Conservation (phyloP, 1,284 basidiomycete species). For the Limonomyces culmigenus region DNA sequence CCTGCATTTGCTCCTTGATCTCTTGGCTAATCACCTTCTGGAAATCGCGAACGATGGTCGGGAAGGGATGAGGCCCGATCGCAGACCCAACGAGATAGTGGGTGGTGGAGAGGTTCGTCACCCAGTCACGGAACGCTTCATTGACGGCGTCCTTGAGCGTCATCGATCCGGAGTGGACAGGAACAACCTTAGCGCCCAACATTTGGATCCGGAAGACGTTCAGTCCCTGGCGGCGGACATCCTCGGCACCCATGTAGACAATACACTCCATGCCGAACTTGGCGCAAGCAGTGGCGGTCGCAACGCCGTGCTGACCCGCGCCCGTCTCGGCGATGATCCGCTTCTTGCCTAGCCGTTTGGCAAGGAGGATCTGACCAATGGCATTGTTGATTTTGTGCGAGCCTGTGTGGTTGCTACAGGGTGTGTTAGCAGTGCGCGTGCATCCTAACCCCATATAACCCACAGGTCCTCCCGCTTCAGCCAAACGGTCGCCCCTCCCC, state of each 20-base stretch:
- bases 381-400: slow-evolving; percentile 98
- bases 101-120: slow-evolving; percentile 83
- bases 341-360: slow-evolving; percentile 84
- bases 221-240: slow-evolving; percentile 86
- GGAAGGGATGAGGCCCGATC: slow-evolving; percentile 98
- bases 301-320: slow-evolving; percentile 97
- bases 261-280: slow-evolving; percentile 93
- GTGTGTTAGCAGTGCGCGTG: too few species aligned
- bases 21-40: slow-evolving; percentile 92
- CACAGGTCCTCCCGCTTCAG: slow-evolving; percentile 92
- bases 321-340: slow-evolving; percentile 98
- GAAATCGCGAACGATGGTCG: slow-evolving; percentile 96
- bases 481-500: slow-evolving; percentile 87
- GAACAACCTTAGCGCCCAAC: slow-evolving; percentile 88
- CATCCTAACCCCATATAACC: too few species aligned
- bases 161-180: slow-evolving; percentile 86
- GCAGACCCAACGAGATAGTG: slow-evolving; percentile 97
- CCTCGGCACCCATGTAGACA: slow-evolving; percentile 98
- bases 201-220: slow-evolving; percentile 98
- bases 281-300: slow-evolving; percentile 95
- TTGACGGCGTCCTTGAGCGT: slow-evolving; percentile 98
- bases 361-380: slow-evolving; percentile 89
- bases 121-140: slow-evolving; percentile 96
- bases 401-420: slow-evolving; percentile 76
- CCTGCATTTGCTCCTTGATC: slow-evolving; percentile 79